Evolutionary conservation across 805 yeast genomes (phyloP).

Genomic region (Metschnikowia similis): DNA sequence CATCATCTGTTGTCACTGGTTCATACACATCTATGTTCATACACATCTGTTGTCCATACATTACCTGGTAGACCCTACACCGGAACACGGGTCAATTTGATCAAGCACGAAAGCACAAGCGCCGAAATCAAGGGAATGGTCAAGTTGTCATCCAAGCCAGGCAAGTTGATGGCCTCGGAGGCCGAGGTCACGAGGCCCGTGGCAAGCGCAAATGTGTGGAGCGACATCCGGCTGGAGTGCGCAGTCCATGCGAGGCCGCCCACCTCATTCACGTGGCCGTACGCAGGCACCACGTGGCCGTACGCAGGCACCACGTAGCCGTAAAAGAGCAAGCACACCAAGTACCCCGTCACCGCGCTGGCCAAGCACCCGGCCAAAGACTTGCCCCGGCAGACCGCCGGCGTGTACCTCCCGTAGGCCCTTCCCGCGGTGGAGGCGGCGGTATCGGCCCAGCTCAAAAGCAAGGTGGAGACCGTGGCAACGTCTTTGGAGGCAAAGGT

Average conservation of each 20-base stretch:
- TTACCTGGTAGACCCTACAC: background rate
- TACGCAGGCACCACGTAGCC: conserved; percentile 74
- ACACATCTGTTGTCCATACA: too few relatives aligned
- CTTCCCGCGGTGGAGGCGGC: conserved; percentile 95
- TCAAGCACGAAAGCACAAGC: conserved; percentile 49
- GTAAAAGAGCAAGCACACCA: conserved; percentile 65
- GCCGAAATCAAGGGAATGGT: conserved; percentile 91
- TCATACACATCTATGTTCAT: too few relatives aligned
- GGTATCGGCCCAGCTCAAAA: conserved; percentile 95
- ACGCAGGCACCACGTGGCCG: conserved; percentile 66
- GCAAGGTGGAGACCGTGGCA: conserved; percentile 64
- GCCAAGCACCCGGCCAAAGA: conserved; percentile 89
- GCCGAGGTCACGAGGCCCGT: conserved; percentile 82
- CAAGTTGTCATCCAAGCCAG: conserved; percentile 83
- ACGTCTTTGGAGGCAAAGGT: conserved; percentile 74
- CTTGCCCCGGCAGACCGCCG: conserved; percentile 68
- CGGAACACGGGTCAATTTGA: conserved; percentile 17
- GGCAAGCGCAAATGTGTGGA: conserved; percentile 51
- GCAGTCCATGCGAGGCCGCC: conserved; percentile 65
- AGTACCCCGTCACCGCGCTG: conserved; percentile 70
- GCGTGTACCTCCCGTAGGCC: conserved; percentile 77
- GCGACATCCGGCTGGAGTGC: conserved; percentile 51
- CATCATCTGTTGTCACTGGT: too few relatives aligned
- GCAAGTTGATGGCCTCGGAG: conserved; percentile 78
- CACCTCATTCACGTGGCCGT: conserved; percentile 45